Percentiles rank a stretch among this genome's conserved stretches.
phyloP scores from a whole-genome alignment of 768 basidiomycete species.

The Lentinula raphanica region DNA sequence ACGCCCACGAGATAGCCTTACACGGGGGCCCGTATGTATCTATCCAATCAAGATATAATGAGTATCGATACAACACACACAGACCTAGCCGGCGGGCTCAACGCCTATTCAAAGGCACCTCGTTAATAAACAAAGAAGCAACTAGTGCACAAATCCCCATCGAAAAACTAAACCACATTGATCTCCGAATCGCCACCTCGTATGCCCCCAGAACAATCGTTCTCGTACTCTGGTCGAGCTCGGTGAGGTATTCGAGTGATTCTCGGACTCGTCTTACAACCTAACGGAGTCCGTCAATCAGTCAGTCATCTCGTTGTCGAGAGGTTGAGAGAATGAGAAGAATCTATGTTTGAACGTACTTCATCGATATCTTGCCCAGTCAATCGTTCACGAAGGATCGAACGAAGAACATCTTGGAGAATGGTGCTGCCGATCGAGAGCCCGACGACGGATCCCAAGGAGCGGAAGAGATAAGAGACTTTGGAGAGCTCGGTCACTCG shows the following conservation, averaged over 20 bases:
- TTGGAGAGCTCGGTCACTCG: too few species aligned
- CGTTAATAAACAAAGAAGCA: conserved; percentile 48
- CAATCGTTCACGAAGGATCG: conserved; percentile 35
- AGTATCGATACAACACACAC: too few species aligned
- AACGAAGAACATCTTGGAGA: conserved; percentile 47
- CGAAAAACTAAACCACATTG: conserved; percentile 42
- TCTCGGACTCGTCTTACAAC: conserved; percentile 45
- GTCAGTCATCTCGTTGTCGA: not conserved
- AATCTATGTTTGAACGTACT: too few species aligned
- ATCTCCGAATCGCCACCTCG: conserved; percentile 39
- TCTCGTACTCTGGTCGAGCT: conserved; percentile 34
- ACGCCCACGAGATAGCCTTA: too few species aligned
- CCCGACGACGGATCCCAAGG: conserved; percentile 53
- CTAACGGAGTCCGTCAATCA: too few species aligned
- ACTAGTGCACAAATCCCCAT: conserved; percentile 38
- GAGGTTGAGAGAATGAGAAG: not conserved
- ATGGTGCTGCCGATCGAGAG: conserved; percentile 53
- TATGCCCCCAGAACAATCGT: conserved; percentile 37
- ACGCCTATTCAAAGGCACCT: conserved; percentile 28
- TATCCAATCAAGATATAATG: too few species aligned
- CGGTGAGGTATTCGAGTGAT: conserved; percentile 42
- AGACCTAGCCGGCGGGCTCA: too few species aligned
- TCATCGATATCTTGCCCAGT: conserved; percentile 41
- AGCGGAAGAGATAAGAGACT: conserved; percentile 67
- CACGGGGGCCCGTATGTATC: too few species aligned